Evolutionary conservation across 768 basidiomycete genomes (phyloP), one percentile per base, ranked within the genome.

Genomic region (Mycena amicta): DNA sequence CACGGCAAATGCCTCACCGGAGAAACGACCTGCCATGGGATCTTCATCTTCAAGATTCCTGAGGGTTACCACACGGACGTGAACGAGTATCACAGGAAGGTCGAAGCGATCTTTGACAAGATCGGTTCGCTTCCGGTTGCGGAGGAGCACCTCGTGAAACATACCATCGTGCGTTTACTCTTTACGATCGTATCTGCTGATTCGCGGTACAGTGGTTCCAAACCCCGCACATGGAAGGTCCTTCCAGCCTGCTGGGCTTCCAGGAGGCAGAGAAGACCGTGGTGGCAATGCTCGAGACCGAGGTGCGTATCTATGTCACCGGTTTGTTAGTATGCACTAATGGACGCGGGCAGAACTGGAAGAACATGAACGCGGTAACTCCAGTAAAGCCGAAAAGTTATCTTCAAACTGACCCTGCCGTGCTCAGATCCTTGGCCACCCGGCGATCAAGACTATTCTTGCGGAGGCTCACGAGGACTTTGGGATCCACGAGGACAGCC

Each of bases 31-130:
- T 37, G 33, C 18, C 49, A 50, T 37, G 55, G 49, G 11, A 40
- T 57, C 20, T 51, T 57, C 6, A 51, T 57, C 23, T 57, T 57
- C 55, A 57, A 57, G 49, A 43, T 57, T 33, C 55, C 55, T 1
- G 22, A 27, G 3, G 33, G 18, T 8, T 37, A 37, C 18, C 49
- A 57, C 31, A 20, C 50, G 25, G 12, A 16, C 33, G 55, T 28
- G 5, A 47, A 3, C 11, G 37, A 57, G 12, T 57, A 57, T 27
- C 55, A 57, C 39, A 23, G 5, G 28, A 51, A 51, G 25, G 50
- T 57, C 23, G 55, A 43, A 8, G 18, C 33, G 1, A 51, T 57
- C 30, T 20, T 57, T 39, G 55, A 57, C 28, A 31, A 40, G 18
- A 40, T 57, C 13, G 2, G 39, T 16, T 11, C 37, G 6, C 18